These are phyloP conservation scores for Chalciporus piperatus DNA, from an alignment of 768 basidiomycete species.

Conservation along the genomic window DNA sequence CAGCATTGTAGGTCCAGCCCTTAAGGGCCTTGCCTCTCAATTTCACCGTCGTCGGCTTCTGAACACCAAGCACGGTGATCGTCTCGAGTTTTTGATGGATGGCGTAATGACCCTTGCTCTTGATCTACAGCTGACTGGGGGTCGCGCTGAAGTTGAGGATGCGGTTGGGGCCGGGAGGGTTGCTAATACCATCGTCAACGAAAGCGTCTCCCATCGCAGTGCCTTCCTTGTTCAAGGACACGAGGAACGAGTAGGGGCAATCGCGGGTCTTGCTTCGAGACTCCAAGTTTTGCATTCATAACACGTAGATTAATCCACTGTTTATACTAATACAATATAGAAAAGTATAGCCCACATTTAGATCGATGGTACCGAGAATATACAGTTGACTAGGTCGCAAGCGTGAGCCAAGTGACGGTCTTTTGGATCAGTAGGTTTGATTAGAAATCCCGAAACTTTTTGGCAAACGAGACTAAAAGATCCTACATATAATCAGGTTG, in stretches of 20 bases:
- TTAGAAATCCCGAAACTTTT: too few species aligned
- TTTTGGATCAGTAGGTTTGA: too few species aligned
- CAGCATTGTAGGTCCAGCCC: conserved; percentile 40
- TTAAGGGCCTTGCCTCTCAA: conserved; percentile 35
- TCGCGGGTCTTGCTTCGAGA: conserved; percentile 54
- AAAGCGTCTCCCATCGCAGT: conserved; percentile 59
- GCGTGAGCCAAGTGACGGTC: too few species aligned
- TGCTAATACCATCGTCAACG: conserved; percentile 67
- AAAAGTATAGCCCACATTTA: too few species aligned
- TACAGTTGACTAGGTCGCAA: too few species aligned
- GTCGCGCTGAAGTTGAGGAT: conserved; percentile 44
- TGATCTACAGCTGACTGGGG: conserved; percentile 36
- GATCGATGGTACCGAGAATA: too few species aligned
- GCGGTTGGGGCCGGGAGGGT: conserved; percentile 53
- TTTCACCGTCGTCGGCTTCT: conserved; percentile 39
- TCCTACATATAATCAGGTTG: too few species aligned
- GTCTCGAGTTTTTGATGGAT: conserved; percentile 47
- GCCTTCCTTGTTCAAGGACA: conserved; percentile 48
- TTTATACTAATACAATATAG: too few species aligned
- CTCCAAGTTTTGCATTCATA: too few species aligned
- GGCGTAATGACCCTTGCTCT: conserved; percentile 25
- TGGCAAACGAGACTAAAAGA: too few species aligned
- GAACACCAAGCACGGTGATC: conserved; percentile 58
- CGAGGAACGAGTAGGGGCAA: conserved; percentile 60
- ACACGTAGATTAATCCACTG: too few species aligned